Conservation (phyloP, 2,329 filamentous ascomycete genomes). For the Rutstroemia sp. region DNA sequence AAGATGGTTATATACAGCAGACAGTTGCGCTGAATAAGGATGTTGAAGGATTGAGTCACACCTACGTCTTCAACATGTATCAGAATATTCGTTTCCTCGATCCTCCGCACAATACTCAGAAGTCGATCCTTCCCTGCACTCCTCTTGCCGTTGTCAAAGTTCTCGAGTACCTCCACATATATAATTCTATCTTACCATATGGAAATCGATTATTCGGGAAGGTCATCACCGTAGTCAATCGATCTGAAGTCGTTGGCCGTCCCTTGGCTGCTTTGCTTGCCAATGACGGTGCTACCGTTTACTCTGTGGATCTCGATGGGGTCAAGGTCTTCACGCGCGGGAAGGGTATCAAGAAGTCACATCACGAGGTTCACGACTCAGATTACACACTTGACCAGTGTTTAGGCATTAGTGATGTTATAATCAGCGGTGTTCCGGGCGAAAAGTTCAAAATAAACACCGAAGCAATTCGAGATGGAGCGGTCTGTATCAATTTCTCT, state of each 20-base stretch:
- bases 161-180: conserved; percentile 89
- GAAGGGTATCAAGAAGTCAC: conserved; percentile 73
- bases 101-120: conserved; percentile 65
- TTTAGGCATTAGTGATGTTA: conserved; percentile 81
- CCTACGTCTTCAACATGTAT: conserved; percentile 99
- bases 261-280: conserved; percentile 88
- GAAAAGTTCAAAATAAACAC: conserved; percentile 87
- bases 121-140: conserved; percentile 92
- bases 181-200: conserved; percentile 88
- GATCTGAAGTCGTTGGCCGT: conserved; percentile 89
- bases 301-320: conserved; percentile 87
- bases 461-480: conserved; percentile 75
- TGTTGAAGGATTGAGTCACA: conserved; percentile 89
- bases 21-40: conserved; percentile 87
- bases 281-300: conserved; percentile 92
- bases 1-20: conserved; percentile 95
- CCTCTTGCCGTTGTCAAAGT: conserved; percentile 96
- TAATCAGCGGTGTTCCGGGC: conserved; percentile 86
- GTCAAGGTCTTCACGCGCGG: conserved; percentile 90
- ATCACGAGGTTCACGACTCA: conserved; percentile 74
- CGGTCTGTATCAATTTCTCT: conserved; percentile 98
- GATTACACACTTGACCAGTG: conserved; percentile 78
- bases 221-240: conserved; percentile 93
- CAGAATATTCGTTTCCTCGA: conserved; percentile 96
- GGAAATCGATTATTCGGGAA: conserved; percentile 90